Conservation (phyloP, 306 rosid species). For the Erythrophleum fordii region DNA sequence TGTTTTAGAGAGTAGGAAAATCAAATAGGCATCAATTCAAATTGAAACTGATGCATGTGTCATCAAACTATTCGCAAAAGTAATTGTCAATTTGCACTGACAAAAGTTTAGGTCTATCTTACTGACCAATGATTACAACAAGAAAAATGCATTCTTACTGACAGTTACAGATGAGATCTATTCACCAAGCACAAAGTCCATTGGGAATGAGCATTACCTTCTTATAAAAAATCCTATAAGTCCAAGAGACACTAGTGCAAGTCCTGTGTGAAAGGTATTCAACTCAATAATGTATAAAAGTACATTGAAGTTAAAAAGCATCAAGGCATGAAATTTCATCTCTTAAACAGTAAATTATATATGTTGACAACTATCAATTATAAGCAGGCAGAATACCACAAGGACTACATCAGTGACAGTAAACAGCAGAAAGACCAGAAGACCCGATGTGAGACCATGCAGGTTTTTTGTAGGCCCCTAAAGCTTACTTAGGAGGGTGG, state of each 20-base stretch:
- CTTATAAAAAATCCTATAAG: slow-evolving; percentile 84
- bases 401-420: neutral
- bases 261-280: no score
- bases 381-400: neutral
- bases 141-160: slow-evolving; percentile 15
- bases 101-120: slow-evolving; percentile 5
- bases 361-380: slow-evolving; percentile 1
- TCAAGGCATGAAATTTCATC: neutral
- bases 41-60: slow-evolving; percentile 20
- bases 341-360: slow-evolving; percentile 1
- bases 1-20: neutral
- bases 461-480: neutral
- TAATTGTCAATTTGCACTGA: neutral
- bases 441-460: slow-evolving; percentile 16
- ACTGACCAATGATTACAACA: slow-evolving; percentile 27
- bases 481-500: slow-evolving; percentile 86
- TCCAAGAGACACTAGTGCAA: no score
- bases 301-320: slow-evolving; percentile 24
- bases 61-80: neutral
- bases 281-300: neutral
- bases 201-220: slow-evolving; percentile 57
- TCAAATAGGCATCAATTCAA: slow-evolving; percentile 30
- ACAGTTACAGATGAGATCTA: slow-evolving; percentile 17
- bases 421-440: slow-evolving; percentile 29
- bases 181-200: slow-evolving; percentile 24